Evolutionary conservation across 345 rosid genomes (phyloP), one percentile per base, ranked within the genome.

Genomic region (Salix arbutifolia): DNA sequence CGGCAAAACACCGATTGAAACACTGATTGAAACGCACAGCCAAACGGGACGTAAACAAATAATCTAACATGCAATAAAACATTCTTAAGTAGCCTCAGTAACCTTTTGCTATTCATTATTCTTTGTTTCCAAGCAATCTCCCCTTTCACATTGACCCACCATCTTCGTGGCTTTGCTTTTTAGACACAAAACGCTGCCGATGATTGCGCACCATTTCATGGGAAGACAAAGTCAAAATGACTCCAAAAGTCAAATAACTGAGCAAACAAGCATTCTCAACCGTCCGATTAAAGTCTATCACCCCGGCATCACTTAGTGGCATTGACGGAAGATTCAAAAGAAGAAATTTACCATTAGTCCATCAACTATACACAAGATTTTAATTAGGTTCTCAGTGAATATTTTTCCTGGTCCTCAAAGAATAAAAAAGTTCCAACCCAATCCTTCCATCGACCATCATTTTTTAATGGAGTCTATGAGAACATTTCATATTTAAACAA

Each of bases 171-270:
- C 46, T 40, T 40, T 61, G 13, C 33, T 25, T 28, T 14, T 14
- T 14, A 5, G 72, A 7, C 5, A 58, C 52, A 26, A 3, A 50
- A 53, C 46, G 12, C 26, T 7, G 61, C 76, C 81, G 81, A 73
- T 53, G 28, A 67, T 73, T 42, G 58, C 81, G 81, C 77, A 53
- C 61, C 16, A 8, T n/a, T 52, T 21, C 37, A 16, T 42, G 68
- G 67, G 17, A 9, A 1, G 5, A 38, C 60, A 67, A 67, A 25
- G 48, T 16, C 19, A 61, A 16, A 78, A 72, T 3, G 23, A 13
- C 9, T 8, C 31, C 0, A 7, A 60, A 58, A 21, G 77, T 67
- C 76, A 78, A 78, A 7, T 12, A 35, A 21, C 17, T 0, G 4
- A 0, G 23, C 16, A 12, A 8, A 18, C 8, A 4, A 3, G 0